Base-by-base conservation (phyloP, 169 alveolate genomes). In the Eimeria maxima region DNA sequence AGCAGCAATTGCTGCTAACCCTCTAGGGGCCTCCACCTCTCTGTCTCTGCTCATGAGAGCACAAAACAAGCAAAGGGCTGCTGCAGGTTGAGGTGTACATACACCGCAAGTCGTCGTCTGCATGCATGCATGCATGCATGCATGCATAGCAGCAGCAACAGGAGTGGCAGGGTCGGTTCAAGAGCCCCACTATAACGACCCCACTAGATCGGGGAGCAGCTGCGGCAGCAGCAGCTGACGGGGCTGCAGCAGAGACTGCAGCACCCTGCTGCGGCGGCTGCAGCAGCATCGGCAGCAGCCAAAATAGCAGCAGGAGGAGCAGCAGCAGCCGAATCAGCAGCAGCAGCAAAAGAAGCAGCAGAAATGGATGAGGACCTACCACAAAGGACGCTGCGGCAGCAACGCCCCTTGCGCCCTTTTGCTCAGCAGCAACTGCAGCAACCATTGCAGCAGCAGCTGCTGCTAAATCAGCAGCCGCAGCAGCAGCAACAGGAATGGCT, bases 311-410 rank as follows among this genome's bases (percentile, higher is more conserved):
- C 83, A 18, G 83, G 55, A 73, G 50, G 55, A 29, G 11, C 27
- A 38, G 83, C 83, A 73, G 53, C 53, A 29, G 55, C 83, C 29
- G 83, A 50, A 73, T 42, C 80, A n/a, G 80, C 80, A 69, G 44
- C 80, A 33, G 47, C 44, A 69, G 80, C 80, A 4, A 33, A 3
- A 42, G 60, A 20, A 33, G 89, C 89, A 44, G 65, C 65, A 2
- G 65, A 44, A 20, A 78, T 78, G 89, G 89, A 78, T 47, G 89
- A 78, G 55, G 89, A 78, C 16, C 65, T 78, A 11, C 89, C 89
- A 3, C 89, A n/a, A 27, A 78, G 63, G 44, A 78, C 89, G 89
- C 65, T 78, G 89, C 55, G 89, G 89, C 89, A 78, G 89, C 89
- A 78, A n/a, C 89, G 89, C 27, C 89, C 27, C 47, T 0, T 33